These are phyloP conservation scores for Miamiensis avidus DNA, from an alignment of 169 alveolate species.

Conservation along the genomic window DNA sequence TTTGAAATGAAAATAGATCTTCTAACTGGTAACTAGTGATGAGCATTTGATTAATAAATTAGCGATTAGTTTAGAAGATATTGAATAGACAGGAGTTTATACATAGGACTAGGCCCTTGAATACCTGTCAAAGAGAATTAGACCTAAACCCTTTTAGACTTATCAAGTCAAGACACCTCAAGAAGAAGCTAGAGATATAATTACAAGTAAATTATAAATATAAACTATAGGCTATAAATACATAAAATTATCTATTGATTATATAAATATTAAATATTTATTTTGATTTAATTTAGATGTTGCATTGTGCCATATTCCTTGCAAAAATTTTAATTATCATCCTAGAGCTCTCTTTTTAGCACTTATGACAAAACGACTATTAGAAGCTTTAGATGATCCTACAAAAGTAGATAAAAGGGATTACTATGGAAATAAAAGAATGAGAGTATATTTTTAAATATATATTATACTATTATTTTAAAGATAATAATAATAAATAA, in stretches of 20 bases:
- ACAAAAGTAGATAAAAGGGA: constrained; percentile 97
- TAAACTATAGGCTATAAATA: neutral
- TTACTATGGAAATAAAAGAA: constrained; percentile 99
- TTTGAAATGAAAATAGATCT: constrained; percentile 52
- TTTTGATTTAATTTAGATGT: constrained; percentile 62
- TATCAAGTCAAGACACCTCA: constrained; percentile 60
- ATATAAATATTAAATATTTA: neutral
- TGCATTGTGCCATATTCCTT: constrained; percentile 92
- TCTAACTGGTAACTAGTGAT: constrained; percentile 94
- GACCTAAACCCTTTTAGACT: constrained; percentile 62
- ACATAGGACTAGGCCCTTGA: constrained; percentile 90
- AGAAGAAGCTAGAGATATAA: constrained; percentile 95
- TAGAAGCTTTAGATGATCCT: constrained; percentile 93
- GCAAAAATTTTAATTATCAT: constrained; percentile 78
- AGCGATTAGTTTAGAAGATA: constrained; percentile 80
- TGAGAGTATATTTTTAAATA: constrained; percentile 59
- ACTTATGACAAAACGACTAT: constrained; percentile 96
- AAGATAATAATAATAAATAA: too few species aligned
- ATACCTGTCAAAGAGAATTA: constrained; percentile 85
- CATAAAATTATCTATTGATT: neutral
- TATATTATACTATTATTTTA: too few species aligned
- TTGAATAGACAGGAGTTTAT: constrained; percentile 74
- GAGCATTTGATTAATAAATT: constrained; percentile 69
- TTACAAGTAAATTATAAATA: constrained; percentile 60
- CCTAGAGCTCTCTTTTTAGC: constrained; percentile 93